phyloP scores from a whole-genome alignment of 495 filamentous ascomycete genomes.

The Penicillium paxilli region DNA sequence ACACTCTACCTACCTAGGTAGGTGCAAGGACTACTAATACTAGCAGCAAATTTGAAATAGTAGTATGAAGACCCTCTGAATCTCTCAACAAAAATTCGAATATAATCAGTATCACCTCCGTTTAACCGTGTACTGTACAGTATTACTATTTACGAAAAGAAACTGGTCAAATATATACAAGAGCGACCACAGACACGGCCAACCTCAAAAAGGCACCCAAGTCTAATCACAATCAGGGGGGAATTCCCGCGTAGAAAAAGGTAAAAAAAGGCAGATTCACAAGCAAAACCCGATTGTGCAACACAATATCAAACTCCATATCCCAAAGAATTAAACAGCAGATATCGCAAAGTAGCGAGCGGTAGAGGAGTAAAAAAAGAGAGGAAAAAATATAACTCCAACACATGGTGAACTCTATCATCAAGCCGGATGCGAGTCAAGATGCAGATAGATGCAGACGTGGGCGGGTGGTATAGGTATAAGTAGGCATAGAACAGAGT shows the following conservation, averaged over 20 bases:
- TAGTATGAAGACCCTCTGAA: no score
- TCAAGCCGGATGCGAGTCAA: conserved; percentile 1
- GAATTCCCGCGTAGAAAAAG: no score
- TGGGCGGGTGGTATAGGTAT: conserved; percentile 28
- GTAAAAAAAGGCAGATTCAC: no score
- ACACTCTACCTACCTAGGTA: no score
- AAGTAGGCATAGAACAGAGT: neutral
- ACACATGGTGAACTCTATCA: neutral
- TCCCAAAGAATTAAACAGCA: neutral
- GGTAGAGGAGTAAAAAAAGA: neutral
- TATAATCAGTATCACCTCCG: neutral
- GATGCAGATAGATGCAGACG: conserved; percentile 26
- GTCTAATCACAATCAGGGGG: no score
- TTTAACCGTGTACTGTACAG: conserved; percentile 20
- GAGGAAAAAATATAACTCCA: conserved; percentile 11
- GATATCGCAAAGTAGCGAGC: neutral
- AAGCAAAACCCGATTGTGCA: no score
- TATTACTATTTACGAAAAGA: conserved; percentile 21
- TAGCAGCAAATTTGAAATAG: no score
- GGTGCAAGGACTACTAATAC: no score
- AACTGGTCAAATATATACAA: conserved; percentile 25
- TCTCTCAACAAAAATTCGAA: no score
- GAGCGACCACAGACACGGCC: conserved; percentile 6
- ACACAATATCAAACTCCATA: conserved; percentile 15
- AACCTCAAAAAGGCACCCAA: conserved; percentile 4